Percentiles rank a stretch among this genome's conserved stretches.
These are phyloP conservation scores for Aotearoamyces nothofagi DNA, from an alignment of 2,329 filamentous ascomycete genomes.

Conservation along the genomic window DNA sequence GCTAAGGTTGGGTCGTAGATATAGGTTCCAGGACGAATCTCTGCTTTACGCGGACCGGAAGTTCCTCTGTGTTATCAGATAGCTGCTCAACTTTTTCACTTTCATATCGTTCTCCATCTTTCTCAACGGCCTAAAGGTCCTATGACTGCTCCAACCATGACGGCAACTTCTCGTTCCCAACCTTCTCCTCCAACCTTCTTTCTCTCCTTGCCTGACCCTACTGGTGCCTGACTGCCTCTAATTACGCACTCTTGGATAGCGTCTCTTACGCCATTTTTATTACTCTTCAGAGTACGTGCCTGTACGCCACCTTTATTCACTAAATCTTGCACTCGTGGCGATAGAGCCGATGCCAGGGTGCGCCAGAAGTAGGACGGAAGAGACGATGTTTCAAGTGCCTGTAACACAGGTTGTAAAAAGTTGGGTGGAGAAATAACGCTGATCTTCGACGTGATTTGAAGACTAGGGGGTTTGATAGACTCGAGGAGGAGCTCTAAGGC, in stretches of 20 bases:
- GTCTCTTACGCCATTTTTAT: constrained; percentile 59
- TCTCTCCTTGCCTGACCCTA: constrained; percentile 54
- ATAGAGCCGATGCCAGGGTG: constrained; percentile 64
- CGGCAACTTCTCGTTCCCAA: constrained; percentile 86
- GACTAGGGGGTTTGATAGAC: constrained; percentile 46
- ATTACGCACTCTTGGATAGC: constrained; percentile 74
- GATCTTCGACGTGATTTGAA: constrained; percentile 25
- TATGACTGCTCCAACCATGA: constrained; percentile 81
- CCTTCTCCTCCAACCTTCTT: constrained; percentile 55
- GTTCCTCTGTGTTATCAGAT: too few relatives aligned
- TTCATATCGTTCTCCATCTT: too few relatives aligned
- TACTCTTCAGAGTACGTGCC: constrained; percentile 64
- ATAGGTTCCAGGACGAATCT: too few relatives aligned
- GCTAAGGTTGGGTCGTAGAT: too few relatives aligned
- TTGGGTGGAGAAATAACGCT: too few relatives aligned
- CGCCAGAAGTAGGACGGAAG: constrained; percentile 90
- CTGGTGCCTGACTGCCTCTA: constrained; percentile 56
- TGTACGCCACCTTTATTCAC: constrained; percentile 69
- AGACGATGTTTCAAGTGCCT: constrained; percentile 73
- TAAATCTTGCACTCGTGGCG: constrained; percentile 70
- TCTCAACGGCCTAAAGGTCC: constrained; percentile 17
- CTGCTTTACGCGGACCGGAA: too few relatives aligned
- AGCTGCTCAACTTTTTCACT: too few relatives aligned
- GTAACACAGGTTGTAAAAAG: constrained; percentile 58
- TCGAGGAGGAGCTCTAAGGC: constrained; percentile 69